phyloP scores from a whole-genome alignment of 495 filamentous ascomycete species.

The Aspergillus haitiensis region DNA sequence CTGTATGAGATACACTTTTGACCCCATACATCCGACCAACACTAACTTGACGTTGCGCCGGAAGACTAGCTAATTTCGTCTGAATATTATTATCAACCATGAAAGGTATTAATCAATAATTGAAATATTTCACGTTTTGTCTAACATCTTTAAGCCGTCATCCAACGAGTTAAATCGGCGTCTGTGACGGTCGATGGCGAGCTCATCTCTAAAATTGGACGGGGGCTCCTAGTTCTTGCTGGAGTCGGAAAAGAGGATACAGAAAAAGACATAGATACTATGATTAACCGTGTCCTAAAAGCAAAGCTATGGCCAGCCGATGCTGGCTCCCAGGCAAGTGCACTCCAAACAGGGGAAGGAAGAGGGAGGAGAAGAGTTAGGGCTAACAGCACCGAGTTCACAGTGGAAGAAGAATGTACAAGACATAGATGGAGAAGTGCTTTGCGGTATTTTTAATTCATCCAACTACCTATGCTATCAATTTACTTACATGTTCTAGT shows the following conservation, averaged over 20 bases:
- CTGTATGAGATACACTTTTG: no score
- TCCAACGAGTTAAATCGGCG: slow-evolving; percentile 93
- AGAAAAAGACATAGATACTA: slow-evolving; percentile 76
- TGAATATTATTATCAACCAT: slow-evolving; percentile 10
- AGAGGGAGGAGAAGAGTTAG: not conserved
- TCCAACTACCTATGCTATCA: not conserved
- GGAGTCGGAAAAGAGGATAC: slow-evolving; percentile 90
- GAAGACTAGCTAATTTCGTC: no score
- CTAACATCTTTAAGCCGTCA: slow-evolving; percentile 61
- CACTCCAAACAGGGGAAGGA: not conserved
- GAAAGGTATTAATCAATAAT: slow-evolving; percentile 19
- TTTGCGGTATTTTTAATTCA: slow-evolving; percentile 66
- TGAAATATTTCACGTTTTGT: slow-evolving; percentile 3
- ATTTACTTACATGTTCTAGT: slow-evolving; percentile 51
- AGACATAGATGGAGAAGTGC: slow-evolving; percentile 83
- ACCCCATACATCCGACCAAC: no score
- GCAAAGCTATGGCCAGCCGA: slow-evolving; percentile 85
- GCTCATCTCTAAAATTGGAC: slow-evolving; percentile 84
- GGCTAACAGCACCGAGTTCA: not conserved
- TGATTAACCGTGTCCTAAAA: slow-evolving; percentile 85
- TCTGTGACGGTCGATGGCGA: slow-evolving; percentile 97
- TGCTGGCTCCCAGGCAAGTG: slow-evolving; percentile 35
- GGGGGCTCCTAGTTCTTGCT: slow-evolving; percentile 87
- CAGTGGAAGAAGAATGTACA: slow-evolving; percentile 88
- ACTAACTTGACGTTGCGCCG: no score